Evolutionary conservation across 371 early-diverging fungal species (phyloP), one percentile per base, ranked within the genome.

Genomic region (Saksenaea vasiformis): DNA sequence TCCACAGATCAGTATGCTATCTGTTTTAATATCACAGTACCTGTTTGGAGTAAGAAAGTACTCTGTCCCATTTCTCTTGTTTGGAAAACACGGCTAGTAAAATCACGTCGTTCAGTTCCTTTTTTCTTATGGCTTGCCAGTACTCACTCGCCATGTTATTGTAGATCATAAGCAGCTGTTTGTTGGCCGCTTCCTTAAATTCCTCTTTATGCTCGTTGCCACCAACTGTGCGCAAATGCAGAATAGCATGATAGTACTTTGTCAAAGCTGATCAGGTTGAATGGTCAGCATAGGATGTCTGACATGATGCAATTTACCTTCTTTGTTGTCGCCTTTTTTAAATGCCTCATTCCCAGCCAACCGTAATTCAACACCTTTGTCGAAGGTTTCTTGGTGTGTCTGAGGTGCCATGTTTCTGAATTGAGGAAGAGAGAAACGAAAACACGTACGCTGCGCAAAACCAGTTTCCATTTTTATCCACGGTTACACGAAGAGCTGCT

Each of bases 51-150:
- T 66, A 73, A 24, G 68, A 66, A 34, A 77, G 62, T 5, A 73
- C 80, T 28, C 80, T 69, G 0, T 69, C 65, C 80, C 80, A 80
- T 39, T 74, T 73, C 8, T 80, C 70, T 36, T 80, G 71, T 61
- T 73, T 77, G 7, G 76, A 59, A 57, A 71, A 66, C 0, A 77
- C 80, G 19, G 77, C 76, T 71, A 56, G 5, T 17, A 41, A 14
- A 41, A 56, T 36, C 8, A 14, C 31, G 9, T 54, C 5, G 4
- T 5, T 13, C 19, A 17, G 37, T 35, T 34, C n/a, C n/a, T 5
- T 14, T 5, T 11, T 62, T 58, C 54, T 3, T 19, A 41, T 4
- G 14, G 17, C n/a, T 27, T 34, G 2, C n/a, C n/a, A 17, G 27
- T 27, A 54, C 37, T 39, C 58, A 71, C 72, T 64, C 35, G 69